phyloP scores from a whole-genome alignment of 768 basidiomycete species.

The Mrakia blollopis region DNA sequence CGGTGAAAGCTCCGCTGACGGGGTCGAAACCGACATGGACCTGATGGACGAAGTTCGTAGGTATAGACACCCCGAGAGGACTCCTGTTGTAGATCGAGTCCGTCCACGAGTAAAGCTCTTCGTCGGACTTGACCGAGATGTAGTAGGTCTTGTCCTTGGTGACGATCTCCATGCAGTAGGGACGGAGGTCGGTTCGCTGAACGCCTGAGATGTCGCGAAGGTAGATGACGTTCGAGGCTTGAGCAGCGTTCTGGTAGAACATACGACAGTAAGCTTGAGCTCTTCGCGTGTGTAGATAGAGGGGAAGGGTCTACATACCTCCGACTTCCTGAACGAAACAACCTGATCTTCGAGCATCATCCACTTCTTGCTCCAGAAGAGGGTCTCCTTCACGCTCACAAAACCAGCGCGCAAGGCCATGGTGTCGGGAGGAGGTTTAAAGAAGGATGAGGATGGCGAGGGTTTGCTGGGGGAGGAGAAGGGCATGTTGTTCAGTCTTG shows the following conservation, averaged over 20 bases:
- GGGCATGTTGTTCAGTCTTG: not conserved
- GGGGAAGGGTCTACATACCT: conserved; percentile 55
- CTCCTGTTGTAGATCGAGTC: conserved; percentile 92
- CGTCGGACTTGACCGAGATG: conserved; percentile 79
- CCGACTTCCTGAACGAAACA: conserved; percentile 80
- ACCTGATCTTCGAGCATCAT: conserved; percentile 74
- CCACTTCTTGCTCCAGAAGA: conserved; percentile 89
- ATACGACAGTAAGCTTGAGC: not conserved
- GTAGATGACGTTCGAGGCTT: conserved; percentile 56
- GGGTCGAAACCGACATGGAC: conserved; percentile 98
- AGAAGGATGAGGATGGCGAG: not conserved
- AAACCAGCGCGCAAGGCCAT: conserved; percentile 48
- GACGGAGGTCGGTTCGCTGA: conserved; percentile 88
- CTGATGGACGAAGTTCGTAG: conserved; percentile 97
- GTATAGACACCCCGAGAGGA: conserved; percentile 86
- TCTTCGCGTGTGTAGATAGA: not conserved
- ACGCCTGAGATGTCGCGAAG: conserved; percentile 77
- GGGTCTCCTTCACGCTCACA: conserved; percentile 86
- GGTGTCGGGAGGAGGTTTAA: not conserved
- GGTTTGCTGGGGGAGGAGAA: not conserved
- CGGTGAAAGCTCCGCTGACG: conserved; percentile 87
- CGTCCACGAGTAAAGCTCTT: conserved; percentile 97
- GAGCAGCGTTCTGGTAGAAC: conserved; percentile 34
- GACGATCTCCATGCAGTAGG: conserved; percentile 84
- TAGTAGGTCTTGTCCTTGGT: conserved; percentile 76